Conservation (phyloP, 148 eudicot genomes). For the Arctostaphylos glauca region DNA sequence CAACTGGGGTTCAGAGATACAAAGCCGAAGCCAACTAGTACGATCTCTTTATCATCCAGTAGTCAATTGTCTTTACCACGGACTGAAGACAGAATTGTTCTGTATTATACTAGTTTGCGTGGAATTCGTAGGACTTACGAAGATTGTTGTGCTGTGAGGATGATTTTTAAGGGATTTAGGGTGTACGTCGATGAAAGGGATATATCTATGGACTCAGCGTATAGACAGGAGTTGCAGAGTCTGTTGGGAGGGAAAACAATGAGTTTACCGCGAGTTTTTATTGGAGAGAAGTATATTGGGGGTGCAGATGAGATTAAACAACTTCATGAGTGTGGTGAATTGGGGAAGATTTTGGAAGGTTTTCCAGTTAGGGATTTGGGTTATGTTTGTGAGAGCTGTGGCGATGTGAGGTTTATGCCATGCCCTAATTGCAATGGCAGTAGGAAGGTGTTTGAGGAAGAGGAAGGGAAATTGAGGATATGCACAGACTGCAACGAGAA, state of each 20-base stretch:
- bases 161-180: slow-evolving; percentile 71
- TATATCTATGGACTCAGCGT: slow-evolving; percentile 83
- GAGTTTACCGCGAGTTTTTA: slow-evolving; percentile 76
- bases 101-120: slow-evolving; percentile 83
- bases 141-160: slow-evolving; percentile 75
- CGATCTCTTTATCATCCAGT: slow-evolving; percentile 12
- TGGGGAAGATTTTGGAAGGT: slow-evolving; percentile 64
- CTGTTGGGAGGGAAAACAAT: slow-evolving; percentile 55
- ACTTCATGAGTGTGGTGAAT: slow-evolving; percentile 73
- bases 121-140: slow-evolving; percentile 91
- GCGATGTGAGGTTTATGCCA: slow-evolving; percentile 86
- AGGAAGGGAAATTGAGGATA: slow-evolving; percentile 56
- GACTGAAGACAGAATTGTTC: slow-evolving; percentile 60
- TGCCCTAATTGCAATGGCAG: slow-evolving; percentile 84
- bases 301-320: slow-evolving; percentile 83
- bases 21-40: slow-evolving; percentile 20
- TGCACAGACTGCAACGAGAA: slow-evolving; percentile 89
- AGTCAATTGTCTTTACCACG: slow-evolving; percentile 27
- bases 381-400: slow-evolving; percentile 63
- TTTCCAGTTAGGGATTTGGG: slow-evolving; percentile 58
- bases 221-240: slow-evolving; percentile 63
- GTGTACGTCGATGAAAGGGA: slow-evolving; percentile 83
- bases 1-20: slow-evolving; percentile 28
- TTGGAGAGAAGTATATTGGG: slow-evolving; percentile 70
- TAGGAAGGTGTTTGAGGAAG: slow-evolving; percentile 67